A percentile compares a stretch with the other conserved stretches of the same genome.
Evolutionary conservation across 2,329 filamentous ascomycete species (phyloP).

Genomic region (Aspergillus tanneri): DNA sequence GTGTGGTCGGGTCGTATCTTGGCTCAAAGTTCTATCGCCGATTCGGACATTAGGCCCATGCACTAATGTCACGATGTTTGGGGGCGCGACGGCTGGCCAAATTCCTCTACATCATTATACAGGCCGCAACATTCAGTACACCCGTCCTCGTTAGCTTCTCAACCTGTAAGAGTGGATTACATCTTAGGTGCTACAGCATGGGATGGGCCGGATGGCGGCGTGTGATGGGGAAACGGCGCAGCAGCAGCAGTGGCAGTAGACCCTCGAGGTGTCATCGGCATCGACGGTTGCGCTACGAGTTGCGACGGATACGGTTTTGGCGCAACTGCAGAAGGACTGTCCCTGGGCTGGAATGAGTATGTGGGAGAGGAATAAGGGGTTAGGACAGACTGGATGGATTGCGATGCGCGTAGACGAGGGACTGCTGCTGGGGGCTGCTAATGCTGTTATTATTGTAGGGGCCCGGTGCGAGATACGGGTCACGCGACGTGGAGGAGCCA

Average conservation of each 20-base stretch:
- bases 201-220: slow-evolving; percentile 37
- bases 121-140: too few species aligned
- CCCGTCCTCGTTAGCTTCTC: too few species aligned
- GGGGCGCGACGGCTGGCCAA: neutral
- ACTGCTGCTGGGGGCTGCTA: slow-evolving; percentile 33
- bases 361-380: slow-evolving; percentile 35
- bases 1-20: neutral
- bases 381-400: slow-evolving; percentile 41
- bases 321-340: slow-evolving; percentile 35
- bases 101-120: neutral
- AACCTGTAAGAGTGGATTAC: too few species aligned
- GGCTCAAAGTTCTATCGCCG: neutral
- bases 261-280: slow-evolving; percentile 51
- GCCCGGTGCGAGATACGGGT: slow-evolving; percentile 32
- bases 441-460: slow-evolving; percentile 31
- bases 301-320: slow-evolving; percentile 33
- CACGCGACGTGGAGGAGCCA: slow-evolving; percentile 33
- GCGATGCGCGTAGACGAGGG: slow-evolving; percentile 41
- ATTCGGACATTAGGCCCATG: neutral
- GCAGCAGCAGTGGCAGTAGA: slow-evolving; percentile 35
- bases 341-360: slow-evolving; percentile 35
- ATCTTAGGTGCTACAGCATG: too few species aligned
- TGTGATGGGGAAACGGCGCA: slow-evolving; percentile 33
- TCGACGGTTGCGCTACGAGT: slow-evolving; percentile 42
- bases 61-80: neutral